Evolutionary conservation across 2,329 filamentous ascomycete species (phyloP).

Genomic region (Alternaria gaisen): DNA sequence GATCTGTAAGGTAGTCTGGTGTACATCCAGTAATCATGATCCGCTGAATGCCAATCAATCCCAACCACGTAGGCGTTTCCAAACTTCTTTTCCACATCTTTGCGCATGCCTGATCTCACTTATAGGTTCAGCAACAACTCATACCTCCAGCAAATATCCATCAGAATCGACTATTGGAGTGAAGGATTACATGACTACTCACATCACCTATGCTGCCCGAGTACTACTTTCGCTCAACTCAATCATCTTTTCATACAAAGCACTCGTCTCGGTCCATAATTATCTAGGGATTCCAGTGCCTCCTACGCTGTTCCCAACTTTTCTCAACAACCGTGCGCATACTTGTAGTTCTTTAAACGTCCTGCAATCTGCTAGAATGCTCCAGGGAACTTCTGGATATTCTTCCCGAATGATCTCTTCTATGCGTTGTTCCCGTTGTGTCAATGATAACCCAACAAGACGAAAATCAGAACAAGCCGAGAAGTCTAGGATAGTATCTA

Average conservation of each 20-base stretch:
- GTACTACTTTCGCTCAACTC: too few relatives aligned
- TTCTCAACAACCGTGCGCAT: neutral
- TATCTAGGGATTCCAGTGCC: too few relatives aligned
- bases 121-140: neutral
- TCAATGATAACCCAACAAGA: neutral
- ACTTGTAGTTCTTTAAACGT: neutral
- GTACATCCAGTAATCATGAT: neutral
- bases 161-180: neutral
- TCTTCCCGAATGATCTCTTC: neutral
- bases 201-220: too few relatives aligned
- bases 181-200: too few relatives aligned
- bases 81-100: accelerated
- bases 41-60: accelerated
- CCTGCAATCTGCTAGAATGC: neutral
- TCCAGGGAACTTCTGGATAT: accelerated
- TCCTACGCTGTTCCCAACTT: neutral
- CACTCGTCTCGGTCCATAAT: too few relatives aligned
- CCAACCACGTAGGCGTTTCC: neutral
- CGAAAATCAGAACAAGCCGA: neutral
- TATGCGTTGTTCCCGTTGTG: neutral
- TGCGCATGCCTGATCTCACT: neutral
- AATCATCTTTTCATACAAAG: too few relatives aligned
- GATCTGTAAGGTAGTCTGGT: neutral
- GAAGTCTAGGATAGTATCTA: neutral
- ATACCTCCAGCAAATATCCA: neutral